Percentiles rank a stretch among this genome's conserved stretches.
Conservation (phyloP, 2,329 filamentous ascomycete species). For the Dactylellina drechsleri region DNA sequence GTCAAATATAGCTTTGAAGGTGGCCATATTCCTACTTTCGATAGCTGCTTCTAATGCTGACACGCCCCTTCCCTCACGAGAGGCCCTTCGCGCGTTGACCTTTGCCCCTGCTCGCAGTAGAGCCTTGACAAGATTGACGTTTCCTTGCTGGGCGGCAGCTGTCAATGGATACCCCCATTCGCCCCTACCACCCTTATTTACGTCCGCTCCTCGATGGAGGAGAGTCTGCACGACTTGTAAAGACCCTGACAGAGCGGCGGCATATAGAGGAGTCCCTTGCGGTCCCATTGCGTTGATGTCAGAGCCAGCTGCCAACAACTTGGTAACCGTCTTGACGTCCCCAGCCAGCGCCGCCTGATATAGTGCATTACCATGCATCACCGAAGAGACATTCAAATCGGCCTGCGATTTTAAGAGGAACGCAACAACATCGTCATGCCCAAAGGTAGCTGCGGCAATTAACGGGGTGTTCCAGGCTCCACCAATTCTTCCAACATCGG, state of each 20-base stretch:
- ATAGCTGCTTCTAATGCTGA: conserved; percentile 34
- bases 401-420: conserved; percentile 24
- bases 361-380: conserved; percentile 12
- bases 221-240: conserved; percentile 22
- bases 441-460: conserved; percentile 41
- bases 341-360: conserved; percentile 34
- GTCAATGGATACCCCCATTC: conserved; percentile 18
- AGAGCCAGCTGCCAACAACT: conserved; percentile 17
- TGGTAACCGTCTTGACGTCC: conserved; percentile 13
- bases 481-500: conserved; percentile 53
- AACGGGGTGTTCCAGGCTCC: conserved; percentile 53
- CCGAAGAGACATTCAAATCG: conserved; percentile 17
- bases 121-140: conserved; percentile 22
- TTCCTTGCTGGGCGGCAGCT: conserved; percentile 19
- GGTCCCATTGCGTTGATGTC: conserved; percentile 22
- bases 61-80: not conserved
- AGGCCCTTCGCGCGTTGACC: conserved; percentile 14
- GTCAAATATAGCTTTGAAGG: conserved; percentile 27
- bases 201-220: conserved; percentile 27
- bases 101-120: conserved; percentile 23
- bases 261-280: conserved; percentile 22
- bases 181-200: conserved; percentile 35
- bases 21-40: conserved; percentile 15
- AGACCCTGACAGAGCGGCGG: conserved; percentile 18
- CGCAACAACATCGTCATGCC: conserved; percentile 16